phyloP scores from a whole-genome alignment of 768 basidiomycete species.

The Cystoderma amianthinum region DNA sequence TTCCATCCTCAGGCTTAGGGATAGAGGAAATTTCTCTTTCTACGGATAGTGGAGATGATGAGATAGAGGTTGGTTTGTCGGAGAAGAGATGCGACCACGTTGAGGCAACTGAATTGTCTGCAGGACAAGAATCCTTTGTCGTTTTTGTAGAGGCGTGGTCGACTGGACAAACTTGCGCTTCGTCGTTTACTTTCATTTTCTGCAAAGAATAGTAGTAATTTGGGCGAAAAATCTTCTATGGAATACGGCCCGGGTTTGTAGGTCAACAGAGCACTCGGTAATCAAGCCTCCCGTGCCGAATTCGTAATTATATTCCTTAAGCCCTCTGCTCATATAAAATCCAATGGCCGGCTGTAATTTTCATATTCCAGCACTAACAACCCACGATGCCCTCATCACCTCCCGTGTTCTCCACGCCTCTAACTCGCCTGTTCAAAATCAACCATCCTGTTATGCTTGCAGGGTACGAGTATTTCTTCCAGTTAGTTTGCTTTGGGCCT shows the following conservation, averaged over 20 bases:
- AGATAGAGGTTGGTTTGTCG: slow-evolving; percentile 11
- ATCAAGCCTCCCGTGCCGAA: too few relatives aligned
- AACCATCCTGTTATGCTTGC: slow-evolving; percentile 84
- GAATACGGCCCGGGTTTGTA: too few relatives aligned
- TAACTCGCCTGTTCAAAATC: slow-evolving; percentile 71
- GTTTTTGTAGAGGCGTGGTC: slow-evolving; percentile 37
- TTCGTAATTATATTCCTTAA: too few relatives aligned
- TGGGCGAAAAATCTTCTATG: too few relatives aligned
- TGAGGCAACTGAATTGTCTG: slow-evolving; percentile 29
- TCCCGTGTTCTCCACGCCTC: slow-evolving; percentile 62
- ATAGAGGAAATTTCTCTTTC: slow-evolving; percentile 86
- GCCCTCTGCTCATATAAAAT: too few relatives aligned
- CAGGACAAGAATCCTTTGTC: slow-evolving; percentile 26
- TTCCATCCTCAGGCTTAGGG: slow-evolving; percentile 59
- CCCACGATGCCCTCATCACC: slow-evolving; percentile 57
- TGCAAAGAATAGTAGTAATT: too few relatives aligned
- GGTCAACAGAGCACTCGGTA: too few relatives aligned
- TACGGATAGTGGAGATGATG: slow-evolving; percentile 41
- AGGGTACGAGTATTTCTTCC: slow-evolving; percentile 31
- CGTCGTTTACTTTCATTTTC: too few relatives aligned
- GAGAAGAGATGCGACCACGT: slow-evolving; percentile 37
- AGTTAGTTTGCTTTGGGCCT: too few relatives aligned
- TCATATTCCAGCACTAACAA: neutral
- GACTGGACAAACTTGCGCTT: slow-evolving; percentile 48
- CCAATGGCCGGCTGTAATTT: too few relatives aligned